Evolutionary conservation across 2,329 filamentous ascomycete genomes (phyloP).

Genomic region (Penicillium sp.): DNA sequence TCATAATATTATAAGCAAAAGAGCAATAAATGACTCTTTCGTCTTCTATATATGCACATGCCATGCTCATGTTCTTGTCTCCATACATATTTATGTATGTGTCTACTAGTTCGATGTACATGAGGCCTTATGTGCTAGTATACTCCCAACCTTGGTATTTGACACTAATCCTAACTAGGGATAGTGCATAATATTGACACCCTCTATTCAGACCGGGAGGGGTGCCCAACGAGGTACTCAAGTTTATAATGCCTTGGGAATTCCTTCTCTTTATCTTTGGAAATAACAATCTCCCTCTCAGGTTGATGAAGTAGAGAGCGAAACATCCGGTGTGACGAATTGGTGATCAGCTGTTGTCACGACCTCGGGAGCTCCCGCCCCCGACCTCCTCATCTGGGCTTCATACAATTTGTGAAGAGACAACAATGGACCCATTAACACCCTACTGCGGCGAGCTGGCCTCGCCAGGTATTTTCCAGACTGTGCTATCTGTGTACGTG

Average conservation of each 20-base stretch:
- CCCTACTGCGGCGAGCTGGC: constrained; percentile 52
- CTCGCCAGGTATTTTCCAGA: constrained; percentile 46
- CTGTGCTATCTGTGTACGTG: constrained; percentile 20
- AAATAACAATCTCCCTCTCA: neutral
- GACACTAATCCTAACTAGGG: too few relatives aligned
- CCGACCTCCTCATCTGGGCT: constrained; percentile 2
- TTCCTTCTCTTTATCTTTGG: neutral
- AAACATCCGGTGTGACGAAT: neutral
- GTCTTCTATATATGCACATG: too few relatives aligned
- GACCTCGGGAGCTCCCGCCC: neutral
- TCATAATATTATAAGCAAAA: too few relatives aligned
- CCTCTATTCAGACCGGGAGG: neutral
- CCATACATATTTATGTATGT: too few relatives aligned
- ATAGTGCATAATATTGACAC: too few relatives aligned
- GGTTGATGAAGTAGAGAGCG: neutral
- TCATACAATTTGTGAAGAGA: constrained; percentile 1
- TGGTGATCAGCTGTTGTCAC: constrained; percentile 2
- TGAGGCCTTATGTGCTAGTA: too few relatives aligned
- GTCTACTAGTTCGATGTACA: too few relatives aligned
- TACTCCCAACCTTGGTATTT: too few relatives aligned
- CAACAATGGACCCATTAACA: constrained; percentile 23
- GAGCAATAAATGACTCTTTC: too few relatives aligned
- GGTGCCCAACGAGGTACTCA: neutral
- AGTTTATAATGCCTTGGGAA: neutral
- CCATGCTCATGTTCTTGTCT: too few relatives aligned